Percentiles rank a stretch among this genome's conserved stretches.
phyloP scores from a whole-genome alignment of 768 basidiomycete genomes.

The Phanerochaete sordida region DNA sequence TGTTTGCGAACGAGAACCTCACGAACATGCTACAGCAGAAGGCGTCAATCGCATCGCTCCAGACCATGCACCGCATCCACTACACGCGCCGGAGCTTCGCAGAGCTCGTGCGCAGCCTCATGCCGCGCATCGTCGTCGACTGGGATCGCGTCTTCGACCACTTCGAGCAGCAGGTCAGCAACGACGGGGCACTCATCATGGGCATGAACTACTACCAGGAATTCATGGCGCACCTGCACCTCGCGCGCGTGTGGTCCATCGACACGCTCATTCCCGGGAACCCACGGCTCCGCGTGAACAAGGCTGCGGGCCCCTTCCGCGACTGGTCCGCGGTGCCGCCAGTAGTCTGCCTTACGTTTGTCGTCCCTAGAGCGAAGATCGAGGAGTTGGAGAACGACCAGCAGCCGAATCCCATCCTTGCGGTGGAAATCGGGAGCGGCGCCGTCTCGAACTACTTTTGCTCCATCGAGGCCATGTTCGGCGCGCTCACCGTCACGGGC shows the following conservation, averaged over 20 bases:
- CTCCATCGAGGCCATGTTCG: constrained; percentile 22
- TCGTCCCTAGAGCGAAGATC: constrained; percentile 32
- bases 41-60: neutral
- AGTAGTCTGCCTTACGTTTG: constrained; percentile 34
- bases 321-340: constrained; percentile 30
- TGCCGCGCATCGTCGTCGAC: constrained; percentile 33
- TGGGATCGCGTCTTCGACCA: constrained; percentile 42
- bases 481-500: constrained; percentile 12
- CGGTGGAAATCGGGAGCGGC: constrained; percentile 19
- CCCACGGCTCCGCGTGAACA: neutral
- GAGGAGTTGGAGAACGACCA: constrained; percentile 22
- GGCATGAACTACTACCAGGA: constrained; percentile 41
- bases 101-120: constrained; percentile 33
- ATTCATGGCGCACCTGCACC: constrained; percentile 40
- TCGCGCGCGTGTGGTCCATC: constrained; percentile 35
- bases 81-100: constrained; percentile 50
- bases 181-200: constrained; percentile 23
- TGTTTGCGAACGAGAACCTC: constrained; percentile 41
- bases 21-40: constrained; percentile 4
- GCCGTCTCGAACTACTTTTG: constrained; percentile 25
- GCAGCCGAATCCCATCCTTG: constrained; percentile 29
- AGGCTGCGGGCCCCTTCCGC: constrained; percentile 9
- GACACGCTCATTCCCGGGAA: constrained; percentile 11
- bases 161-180: constrained; percentile 26
- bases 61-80: constrained; percentile 27